Evolutionary conservation across 139 green algal genomes (phyloP).

Genomic region (Coccomyxa sp.): DNA sequence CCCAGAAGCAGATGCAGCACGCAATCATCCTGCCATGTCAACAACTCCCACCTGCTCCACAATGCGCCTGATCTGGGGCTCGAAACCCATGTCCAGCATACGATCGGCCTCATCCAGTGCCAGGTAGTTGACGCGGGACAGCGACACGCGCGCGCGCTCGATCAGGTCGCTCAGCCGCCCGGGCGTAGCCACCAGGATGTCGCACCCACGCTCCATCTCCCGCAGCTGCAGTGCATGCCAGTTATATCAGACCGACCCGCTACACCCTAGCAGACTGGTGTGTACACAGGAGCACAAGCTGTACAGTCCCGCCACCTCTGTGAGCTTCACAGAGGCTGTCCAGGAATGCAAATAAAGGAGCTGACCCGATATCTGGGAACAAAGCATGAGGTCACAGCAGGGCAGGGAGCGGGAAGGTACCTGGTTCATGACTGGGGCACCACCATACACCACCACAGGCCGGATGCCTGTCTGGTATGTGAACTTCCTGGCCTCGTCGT

Average conservation of each 20-base stretch:
- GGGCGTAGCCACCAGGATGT: slow-evolving; percentile 96
- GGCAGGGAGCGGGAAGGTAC: slow-evolving; percentile 17
- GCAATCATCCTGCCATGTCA: too few relatives aligned
- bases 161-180: slow-evolving; percentile 92
- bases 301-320: not conserved
- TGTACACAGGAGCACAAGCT: too few relatives aligned
- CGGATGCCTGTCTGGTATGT: slow-evolving; percentile 87
- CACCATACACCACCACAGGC: slow-evolving; percentile 94
- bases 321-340: not conserved
- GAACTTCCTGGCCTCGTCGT: slow-evolving; percentile 95
- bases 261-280: too few relatives aligned
- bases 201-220: slow-evolving; percentile 91
- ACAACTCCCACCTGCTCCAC: too few relatives aligned
- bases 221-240: slow-evolving; percentile 63
- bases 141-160: slow-evolving; percentile 79
- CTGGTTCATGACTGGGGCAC: slow-evolving; percentile 88
- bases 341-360: too few relatives aligned
- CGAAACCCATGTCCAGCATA: slow-evolving; percentile 99
- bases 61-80: slow-evolving; percentile 73
- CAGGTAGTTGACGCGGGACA: slow-evolving; percentile 68
- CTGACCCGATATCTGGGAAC: too few relatives aligned
- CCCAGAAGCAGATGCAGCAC: too few relatives aligned
- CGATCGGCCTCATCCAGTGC: slow-evolving; percentile 94
- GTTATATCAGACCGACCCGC: not conserved
- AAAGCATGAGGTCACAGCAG: too few relatives aligned